Conservation (phyloP, 768 basidiomycete genomes). For the Suillus lakei region DNA sequence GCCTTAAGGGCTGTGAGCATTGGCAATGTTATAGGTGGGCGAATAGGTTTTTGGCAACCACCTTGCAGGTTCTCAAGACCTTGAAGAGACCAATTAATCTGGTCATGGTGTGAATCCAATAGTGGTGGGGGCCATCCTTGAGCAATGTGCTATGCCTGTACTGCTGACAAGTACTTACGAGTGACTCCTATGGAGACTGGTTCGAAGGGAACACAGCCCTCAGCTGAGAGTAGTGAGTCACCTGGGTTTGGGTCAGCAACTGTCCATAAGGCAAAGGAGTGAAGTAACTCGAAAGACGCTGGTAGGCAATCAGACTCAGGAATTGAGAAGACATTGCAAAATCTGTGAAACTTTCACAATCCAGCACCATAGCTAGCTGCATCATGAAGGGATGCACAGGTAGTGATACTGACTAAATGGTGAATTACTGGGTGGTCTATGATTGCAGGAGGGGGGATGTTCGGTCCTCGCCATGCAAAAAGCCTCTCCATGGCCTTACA, state of each 20-base stretch:
- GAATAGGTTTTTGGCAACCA: too few species aligned
- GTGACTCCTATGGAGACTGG: not conserved
- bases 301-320: not conserved
- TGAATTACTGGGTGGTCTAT: not conserved
- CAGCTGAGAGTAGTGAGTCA: constrained; percentile 17
- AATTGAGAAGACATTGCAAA: not conserved
- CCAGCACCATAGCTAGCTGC: not conserved
- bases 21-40: constrained; percentile 14
- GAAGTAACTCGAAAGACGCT: constrained; percentile 20
- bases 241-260: constrained; percentile 29
- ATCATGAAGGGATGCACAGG: not conserved
- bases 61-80: too few species aligned
- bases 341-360: not conserved
- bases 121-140: too few species aligned
- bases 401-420: not conserved
- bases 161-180: too few species aligned
- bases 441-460: not conserved
- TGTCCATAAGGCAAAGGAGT: constrained; percentile 44
- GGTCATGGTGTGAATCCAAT: too few species aligned
- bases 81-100: too few species aligned
- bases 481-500: not conserved
- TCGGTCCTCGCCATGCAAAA: not conserved
- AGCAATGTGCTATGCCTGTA: too few species aligned
- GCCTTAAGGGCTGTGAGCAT: constrained; percentile 34
- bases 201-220: too few species aligned